These are phyloP conservation scores for Aureobasidium sp. DNA, from an alignment of 2,329 filamentous ascomycete species.

Conservation along the genomic window DNA sequence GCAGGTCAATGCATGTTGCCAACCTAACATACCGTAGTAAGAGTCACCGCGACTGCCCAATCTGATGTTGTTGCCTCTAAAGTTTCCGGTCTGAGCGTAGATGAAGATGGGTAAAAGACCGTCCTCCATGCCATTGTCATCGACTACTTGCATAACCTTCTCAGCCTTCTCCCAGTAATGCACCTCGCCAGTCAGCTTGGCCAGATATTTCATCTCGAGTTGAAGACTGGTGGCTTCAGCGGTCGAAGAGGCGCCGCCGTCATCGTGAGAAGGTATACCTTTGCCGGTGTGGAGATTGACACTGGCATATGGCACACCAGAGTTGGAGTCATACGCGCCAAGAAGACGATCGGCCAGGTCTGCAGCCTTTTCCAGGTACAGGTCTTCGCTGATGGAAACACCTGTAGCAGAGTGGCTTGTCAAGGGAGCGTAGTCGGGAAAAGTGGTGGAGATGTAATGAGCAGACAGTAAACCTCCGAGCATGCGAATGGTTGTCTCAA, in stretches of 20 bases:
- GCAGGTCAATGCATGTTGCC: constrained; percentile 24
- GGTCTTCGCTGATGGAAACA: constrained; percentile 70
- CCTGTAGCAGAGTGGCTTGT: constrained; percentile 49
- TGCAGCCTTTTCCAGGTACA: constrained; percentile 93
- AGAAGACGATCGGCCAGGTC: constrained; percentile 84
- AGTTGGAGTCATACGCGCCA: constrained; percentile 77
- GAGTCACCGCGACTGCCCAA: constrained; percentile 92
- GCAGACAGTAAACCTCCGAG: constrained; percentile 86
- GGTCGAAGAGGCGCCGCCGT: constrained; percentile 83
- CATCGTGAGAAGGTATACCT: constrained; percentile 74
- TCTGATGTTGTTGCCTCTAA: constrained; percentile 78
- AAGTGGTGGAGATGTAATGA: constrained; percentile 84
- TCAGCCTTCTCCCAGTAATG: constrained; percentile 90
- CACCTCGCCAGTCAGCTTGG: constrained; percentile 87
- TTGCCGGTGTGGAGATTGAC: constrained; percentile 73
- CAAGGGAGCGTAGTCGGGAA: constrained; percentile 70
- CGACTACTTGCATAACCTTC: constrained; percentile 84
- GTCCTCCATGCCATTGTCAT: constrained; percentile 70
- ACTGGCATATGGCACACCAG: constrained; percentile 84
- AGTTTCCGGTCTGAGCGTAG: constrained; percentile 68
- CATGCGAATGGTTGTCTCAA: constrained; percentile 98
- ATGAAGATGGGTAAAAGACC: constrained; percentile 91
- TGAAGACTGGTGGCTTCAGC: constrained; percentile 89
- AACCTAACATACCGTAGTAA: constrained; percentile 60
- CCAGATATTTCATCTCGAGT: constrained; percentile 93